Percentiles rank a stretch among this genome's conserved stretches.
Conservation (phyloP, 371 early-diverging fungal species). For the Mortierella sp. region DNA sequence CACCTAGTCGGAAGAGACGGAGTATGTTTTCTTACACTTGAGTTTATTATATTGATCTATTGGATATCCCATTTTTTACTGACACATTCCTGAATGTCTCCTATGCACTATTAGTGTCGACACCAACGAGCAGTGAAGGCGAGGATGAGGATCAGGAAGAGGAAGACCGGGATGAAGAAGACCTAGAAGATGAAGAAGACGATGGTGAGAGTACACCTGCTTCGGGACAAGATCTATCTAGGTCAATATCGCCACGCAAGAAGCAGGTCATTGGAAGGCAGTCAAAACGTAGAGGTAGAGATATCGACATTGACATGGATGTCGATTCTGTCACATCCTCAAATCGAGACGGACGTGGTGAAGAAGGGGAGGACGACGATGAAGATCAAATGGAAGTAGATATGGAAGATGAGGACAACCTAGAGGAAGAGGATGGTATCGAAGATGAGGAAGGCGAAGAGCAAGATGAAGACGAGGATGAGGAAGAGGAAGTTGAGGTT, state of each 20-base stretch:
- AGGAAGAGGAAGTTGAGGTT: constrained; percentile 34
- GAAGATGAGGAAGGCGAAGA: constrained; percentile 54
- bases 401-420: constrained; percentile 53
- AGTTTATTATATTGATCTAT: background rate
- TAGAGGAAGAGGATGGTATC: constrained; percentile 49
- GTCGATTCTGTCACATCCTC: constrained; percentile 28
- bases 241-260: constrained; percentile 29
- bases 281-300: constrained; percentile 16
- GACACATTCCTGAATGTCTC: background rate
- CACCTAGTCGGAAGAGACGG: constrained; percentile 23
- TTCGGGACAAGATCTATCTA: constrained; percentile 5
- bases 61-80: background rate
- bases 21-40: constrained; percentile 9
- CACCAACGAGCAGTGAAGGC: constrained; percentile 32
- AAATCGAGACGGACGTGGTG: constrained; percentile 5
- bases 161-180: constrained; percentile 31
- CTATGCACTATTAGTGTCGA: constrained; percentile 21
- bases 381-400: constrained; percentile 54
- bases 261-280: constrained; percentile 4
- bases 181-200: constrained; percentile 24
- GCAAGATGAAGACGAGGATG: constrained; percentile 54
- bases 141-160: constrained; percentile 25
- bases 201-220: constrained; percentile 18
- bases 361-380: constrained; percentile 46
- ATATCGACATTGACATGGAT: constrained; percentile 19